Percentiles rank a stretch among this genome's conserved stretches.
phyloP scores from a whole-genome alignment of 164 flowering plant genomes.

The Stephania japonica region DNA sequence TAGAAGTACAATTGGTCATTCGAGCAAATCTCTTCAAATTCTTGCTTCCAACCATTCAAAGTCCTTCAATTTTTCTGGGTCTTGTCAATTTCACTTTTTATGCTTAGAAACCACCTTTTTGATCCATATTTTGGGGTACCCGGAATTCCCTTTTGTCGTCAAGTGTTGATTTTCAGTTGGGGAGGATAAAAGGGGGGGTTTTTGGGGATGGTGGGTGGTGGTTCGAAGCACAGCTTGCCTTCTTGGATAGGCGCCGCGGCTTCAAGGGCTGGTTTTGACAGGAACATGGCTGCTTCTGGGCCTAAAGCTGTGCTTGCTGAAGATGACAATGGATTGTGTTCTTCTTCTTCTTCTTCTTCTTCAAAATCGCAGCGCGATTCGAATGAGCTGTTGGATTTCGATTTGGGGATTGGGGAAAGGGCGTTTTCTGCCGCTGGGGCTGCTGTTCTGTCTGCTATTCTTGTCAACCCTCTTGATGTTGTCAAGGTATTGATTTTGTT shows the following conservation, averaged over 20 bases:
- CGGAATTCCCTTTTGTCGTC: not conserved
- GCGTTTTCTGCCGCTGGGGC: conserved; percentile 91
- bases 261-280: conserved; percentile 25
- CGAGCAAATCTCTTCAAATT: not conserved
- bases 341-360: conserved; percentile 7
- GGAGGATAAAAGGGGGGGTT: not conserved
- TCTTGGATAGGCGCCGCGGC: conserved; percentile 35
- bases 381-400: conserved; percentile 22
- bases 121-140: not conserved
- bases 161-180: not conserved
- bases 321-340: conserved; percentile 2
- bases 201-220: conserved; percentile 20
- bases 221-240: conserved; percentile 26
- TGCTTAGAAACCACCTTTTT: not conserved
- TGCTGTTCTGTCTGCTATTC: conserved; percentile 78
- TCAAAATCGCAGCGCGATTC: conserved; percentile 1
- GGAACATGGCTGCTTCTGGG: conserved; percentile 7
- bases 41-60: not conserved
- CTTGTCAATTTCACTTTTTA: not conserved
- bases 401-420: conserved; percentile 62
- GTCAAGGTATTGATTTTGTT: conserved; percentile 52
- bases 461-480: conserved; percentile 95
- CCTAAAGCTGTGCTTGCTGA: conserved; percentile 3
- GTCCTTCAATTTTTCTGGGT: not conserved
- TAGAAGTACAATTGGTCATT: not conserved